Conservation (phyloP, 805 yeast genomes). For the Starmerella ratchasimensis region DNA sequence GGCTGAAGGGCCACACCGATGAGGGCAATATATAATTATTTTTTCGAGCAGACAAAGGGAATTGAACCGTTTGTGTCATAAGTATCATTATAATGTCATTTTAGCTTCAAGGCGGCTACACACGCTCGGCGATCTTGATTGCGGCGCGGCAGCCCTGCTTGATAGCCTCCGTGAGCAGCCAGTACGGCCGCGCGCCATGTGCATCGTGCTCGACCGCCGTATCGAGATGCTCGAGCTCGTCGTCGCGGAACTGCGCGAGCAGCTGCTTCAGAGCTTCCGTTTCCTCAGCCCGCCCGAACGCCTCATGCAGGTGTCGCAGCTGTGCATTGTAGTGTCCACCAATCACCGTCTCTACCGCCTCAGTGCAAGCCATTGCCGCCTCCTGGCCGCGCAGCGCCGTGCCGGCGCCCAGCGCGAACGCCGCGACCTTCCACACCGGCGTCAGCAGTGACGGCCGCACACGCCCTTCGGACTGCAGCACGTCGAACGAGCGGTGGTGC, state of each 20-base stretch:
- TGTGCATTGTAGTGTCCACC: slow-evolving; percentile 93
- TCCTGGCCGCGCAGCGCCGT: slow-evolving; percentile 83
- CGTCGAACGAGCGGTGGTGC: slow-evolving; percentile 76
- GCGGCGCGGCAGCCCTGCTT: slow-evolving; percentile 77
- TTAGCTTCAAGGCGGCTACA: slow-evolving; percentile 36
- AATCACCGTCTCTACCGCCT: slow-evolving; percentile 95
- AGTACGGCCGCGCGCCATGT: slow-evolving; percentile 82
- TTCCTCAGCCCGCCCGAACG: slow-evolving; percentile 48
- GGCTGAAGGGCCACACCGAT: no score
- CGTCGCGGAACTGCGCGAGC: slow-evolving; percentile 73
- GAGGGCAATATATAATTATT: no score
- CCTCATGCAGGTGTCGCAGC: slow-evolving; percentile 58
- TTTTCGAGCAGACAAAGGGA: no score
- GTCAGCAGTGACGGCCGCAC: slow-evolving; percentile 87
- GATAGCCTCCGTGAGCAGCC: slow-evolving; percentile 75
- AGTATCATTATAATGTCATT: no score
- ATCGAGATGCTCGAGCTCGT: slow-evolving; percentile 86
- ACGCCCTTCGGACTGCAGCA: slow-evolving; percentile 56
- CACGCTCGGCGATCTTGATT: slow-evolving; percentile 77
- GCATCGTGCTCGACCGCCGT: slow-evolving; percentile 90
- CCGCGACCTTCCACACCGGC: slow-evolving; percentile 89
- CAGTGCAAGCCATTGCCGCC: slow-evolving; percentile 99
- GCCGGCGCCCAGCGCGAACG: slow-evolving; percentile 68
- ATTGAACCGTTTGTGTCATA: no score
- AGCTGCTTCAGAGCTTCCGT: slow-evolving; percentile 42